Percentiles rank a stretch among this genome's conserved stretches.
phyloP scores from a whole-genome alignment of 495 filamentous ascomycete genomes.

The Aspergillus baeticus region DNA sequence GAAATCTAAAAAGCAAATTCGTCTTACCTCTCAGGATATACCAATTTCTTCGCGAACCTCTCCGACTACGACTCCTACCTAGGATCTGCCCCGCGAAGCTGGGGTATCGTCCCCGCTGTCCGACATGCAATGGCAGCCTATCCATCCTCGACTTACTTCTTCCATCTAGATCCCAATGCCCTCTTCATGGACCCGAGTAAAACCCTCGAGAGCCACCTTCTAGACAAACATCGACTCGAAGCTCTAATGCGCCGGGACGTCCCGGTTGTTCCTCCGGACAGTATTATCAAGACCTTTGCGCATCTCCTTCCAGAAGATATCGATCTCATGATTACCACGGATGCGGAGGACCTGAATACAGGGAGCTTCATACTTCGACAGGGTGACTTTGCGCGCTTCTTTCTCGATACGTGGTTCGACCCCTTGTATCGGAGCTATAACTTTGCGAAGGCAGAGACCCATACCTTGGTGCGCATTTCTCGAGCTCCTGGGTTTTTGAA shows the following conservation, averaged over 20 bases:
- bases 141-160: conserved; percentile 75
- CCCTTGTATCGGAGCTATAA: conserved; percentile 90
- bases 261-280: conserved; percentile 89
- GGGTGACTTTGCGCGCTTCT: conserved; percentile 88
- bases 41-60: conserved; percentile 73
- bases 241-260: conserved; percentile 79
- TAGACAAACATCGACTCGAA: conserved; percentile 65
- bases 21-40: conserved; percentile 62
- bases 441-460: conserved; percentile 90
- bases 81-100: conserved; percentile 63
- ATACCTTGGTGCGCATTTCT: conserved; percentile 73
- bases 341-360: conserved; percentile 73
- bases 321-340: conserved; percentile 83
- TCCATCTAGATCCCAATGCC: conserved; percentile 77
- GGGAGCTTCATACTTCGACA: conserved; percentile 77
- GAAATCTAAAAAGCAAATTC: conserved; percentile 2
- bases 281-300: conserved; percentile 91
- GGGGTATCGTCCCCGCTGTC: conserved; percentile 81
- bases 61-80: conserved; percentile 67
- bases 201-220: conserved; percentile 66
- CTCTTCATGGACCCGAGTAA: conserved; percentile 86
- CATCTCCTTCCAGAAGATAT: conserved; percentile 74
- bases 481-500: background rate
- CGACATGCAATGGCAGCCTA: conserved; percentile 83
- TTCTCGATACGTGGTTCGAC: conserved; percentile 96